Evolutionary conservation across 768 basidiomycete species (phyloP), one percentile per base, ranked within the genome.

Genomic region (Butyriboletus loyo): DNA sequence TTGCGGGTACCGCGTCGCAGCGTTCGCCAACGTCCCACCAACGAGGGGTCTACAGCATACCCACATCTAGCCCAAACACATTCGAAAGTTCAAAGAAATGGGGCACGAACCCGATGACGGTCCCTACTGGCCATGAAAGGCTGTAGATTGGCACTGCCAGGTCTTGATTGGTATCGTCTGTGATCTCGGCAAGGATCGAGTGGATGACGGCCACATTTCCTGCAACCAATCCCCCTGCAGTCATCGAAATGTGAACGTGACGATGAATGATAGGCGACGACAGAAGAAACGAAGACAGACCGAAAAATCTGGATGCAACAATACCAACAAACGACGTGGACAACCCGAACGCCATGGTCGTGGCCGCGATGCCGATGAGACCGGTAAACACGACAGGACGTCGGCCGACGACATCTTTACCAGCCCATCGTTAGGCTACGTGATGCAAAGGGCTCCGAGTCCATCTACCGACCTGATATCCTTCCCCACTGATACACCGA

Each of bases 131-230:
- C 82, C 81, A 84, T 39, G 76, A 74, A 13, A 85, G 66, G 10
- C 78, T 78, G 57, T 81, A 85, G 13, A 85, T 70, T 3, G 84
- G 78, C 58, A 82, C 82, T 14, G 81, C 82, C 22, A 75, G 58
- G 6, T 79, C 77, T 66, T 84, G 81, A 55, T 87, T 85, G 8
- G 79, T 79, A 8, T 77, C 63, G 60, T 87, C 82, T 8, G 84
- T 83, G 25, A 87, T 70, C 64, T 87, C 85, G 3, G 79, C 77
- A 0, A 87, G 71, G 21, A 83, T 76, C 2, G 80, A 79, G 47
- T 83, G 79, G 28, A 86, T 74, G 8, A 85, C 84, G 9, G 83
- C 82, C 36, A 81, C 66, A 53, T 81, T 86, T 35, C 83, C 85
- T 9, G 79, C 78, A 53, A 81, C 76, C 22, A 83, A 62, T n/a